phyloP scores from a whole-genome alignment of 1,284 basidiomycete species.

The Amylostereum areolatum region DNA sequence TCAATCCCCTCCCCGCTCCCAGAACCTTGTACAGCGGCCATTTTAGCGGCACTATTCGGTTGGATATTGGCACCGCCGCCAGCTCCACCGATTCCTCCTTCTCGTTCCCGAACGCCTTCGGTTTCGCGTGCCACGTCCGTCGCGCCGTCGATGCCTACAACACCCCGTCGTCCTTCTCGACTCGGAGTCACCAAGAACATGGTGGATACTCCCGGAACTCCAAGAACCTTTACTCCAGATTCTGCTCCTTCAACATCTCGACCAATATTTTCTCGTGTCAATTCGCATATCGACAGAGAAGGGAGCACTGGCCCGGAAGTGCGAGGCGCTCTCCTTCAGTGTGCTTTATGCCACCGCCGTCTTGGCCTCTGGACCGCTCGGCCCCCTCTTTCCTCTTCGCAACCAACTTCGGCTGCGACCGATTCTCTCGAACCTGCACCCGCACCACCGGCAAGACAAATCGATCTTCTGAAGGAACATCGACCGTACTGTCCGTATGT shows the following conservation, averaged over 20 bases:
- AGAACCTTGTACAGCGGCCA: conserved; percentile 47
- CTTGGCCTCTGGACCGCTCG: conserved; percentile 74
- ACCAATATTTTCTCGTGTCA: conserved; percentile 7
- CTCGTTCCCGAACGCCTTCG: conserved; percentile 31
- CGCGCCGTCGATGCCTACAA: conserved; percentile 29
- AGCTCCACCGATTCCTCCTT: conserved; percentile 22
- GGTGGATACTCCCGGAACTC: too few species aligned
- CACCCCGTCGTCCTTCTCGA: conserved; percentile 34
- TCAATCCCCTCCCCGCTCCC: conserved; percentile 7
- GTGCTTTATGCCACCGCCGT: conserved; percentile 65
- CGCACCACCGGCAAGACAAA: conserved; percentile 38
- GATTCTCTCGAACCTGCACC: conserved; percentile 8
- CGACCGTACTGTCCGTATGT: conserved; percentile 78
- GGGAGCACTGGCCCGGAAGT: conserved; percentile 6
- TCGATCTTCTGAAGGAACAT: conserved; percentile 74
- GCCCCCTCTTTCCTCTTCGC: conserved; percentile 21
- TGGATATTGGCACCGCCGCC: conserved; percentile 50
- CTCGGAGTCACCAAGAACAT: conserved; percentile 12
- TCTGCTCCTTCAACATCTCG: too few species aligned
- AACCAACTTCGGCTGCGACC: conserved; percentile 8
- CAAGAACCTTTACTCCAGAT: too few species aligned
- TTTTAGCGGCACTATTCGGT: conserved; percentile 63
- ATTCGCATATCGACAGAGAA: too few species aligned
- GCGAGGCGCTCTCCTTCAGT: conserved; percentile 50
- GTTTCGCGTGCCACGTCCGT: conserved; percentile 35